Evolutionary conservation across 306 rosid species (phyloP).

Genomic region (Quercus agrifolia): DNA sequence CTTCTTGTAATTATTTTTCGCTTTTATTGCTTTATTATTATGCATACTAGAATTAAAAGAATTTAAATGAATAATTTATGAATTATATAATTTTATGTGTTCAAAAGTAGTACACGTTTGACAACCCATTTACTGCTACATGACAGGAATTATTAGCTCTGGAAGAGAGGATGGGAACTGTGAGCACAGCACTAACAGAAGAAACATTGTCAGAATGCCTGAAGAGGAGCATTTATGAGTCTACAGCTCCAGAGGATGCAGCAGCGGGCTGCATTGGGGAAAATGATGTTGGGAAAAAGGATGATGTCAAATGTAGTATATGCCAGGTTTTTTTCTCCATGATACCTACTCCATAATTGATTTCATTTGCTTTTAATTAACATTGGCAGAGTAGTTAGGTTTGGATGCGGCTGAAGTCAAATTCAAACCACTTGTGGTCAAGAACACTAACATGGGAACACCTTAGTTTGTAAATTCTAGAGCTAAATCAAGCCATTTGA

Average conservation of each 20-base stretch:
- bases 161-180: slow-evolving; percentile 97
- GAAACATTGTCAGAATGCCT: slow-evolving; percentile 68
- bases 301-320: slow-evolving; percentile 80
- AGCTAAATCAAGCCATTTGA: neutral
- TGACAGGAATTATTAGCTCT: slow-evolving; percentile 86
- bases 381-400: neutral
- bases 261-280: slow-evolving; percentile 31
- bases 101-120: neutral
- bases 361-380: neutral
- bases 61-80: too few species aligned
- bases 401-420: neutral
- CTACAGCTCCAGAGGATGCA: slow-evolving; percentile 35
- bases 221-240: slow-evolving; percentile 48
- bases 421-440: neutral
- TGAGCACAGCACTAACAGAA: slow-evolving; percentile 91
- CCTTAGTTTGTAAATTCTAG: neutral
- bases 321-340: slow-evolving; percentile 64
- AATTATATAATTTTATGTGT: neutral
- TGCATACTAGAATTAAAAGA: neutral
- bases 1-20: neutral
- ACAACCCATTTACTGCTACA: neutral
- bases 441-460: neutral
- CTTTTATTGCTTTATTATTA: neutral
- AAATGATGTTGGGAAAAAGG: slow-evolving; percentile 48
- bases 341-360: neutral